Evolutionary conservation across 164 flowering plant genomes (phyloP).

Genomic region (Litsea cubeba): DNA sequence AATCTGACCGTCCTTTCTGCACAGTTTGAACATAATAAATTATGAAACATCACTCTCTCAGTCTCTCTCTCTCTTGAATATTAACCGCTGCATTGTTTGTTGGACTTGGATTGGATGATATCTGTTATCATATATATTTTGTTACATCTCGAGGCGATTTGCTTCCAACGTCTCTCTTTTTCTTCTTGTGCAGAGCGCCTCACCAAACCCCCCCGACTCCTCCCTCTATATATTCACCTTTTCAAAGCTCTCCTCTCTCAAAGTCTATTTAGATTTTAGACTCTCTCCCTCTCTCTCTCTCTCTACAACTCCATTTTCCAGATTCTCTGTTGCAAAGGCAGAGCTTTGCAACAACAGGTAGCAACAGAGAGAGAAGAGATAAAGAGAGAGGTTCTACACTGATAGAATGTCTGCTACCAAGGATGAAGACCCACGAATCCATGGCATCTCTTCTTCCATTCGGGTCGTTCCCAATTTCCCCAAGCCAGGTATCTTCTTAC

Average conservation of each 20-base stretch:
- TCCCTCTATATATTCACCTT: neutral
- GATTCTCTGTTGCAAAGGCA: slow-evolving; percentile 2
- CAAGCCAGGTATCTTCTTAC: slow-evolving; percentile 46
- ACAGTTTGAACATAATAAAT: neutral
- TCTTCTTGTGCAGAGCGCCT: slow-evolving; percentile 5
- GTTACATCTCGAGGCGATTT: slow-evolving; percentile 5
- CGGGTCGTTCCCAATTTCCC: slow-evolving; percentile 87
- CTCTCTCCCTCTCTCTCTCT: neutral
- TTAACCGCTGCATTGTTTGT: neutral
- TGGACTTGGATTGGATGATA: too few species aligned
- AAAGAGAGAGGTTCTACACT: too few species aligned
- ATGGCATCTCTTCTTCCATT: slow-evolving; percentile 54
- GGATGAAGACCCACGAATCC: slow-evolving; percentile 61
- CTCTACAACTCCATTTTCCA: neutral
- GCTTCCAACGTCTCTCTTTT: neutral
- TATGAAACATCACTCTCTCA: neutral
- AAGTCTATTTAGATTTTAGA: too few species aligned
- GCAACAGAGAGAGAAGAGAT: too few species aligned
- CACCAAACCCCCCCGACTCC: neutral
- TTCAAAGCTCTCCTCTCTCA: too few species aligned
- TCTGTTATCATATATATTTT: too few species aligned
- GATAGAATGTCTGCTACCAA: slow-evolving; percentile 48
- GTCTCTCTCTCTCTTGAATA: neutral
- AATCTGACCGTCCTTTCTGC: neutral
- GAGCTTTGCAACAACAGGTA: too few species aligned